Evolutionary conservation across 1,139 yeast genomes (phyloP), one percentile per base, ranked within the genome.

Genomic region (Yamadazyma dendronema): DNA sequence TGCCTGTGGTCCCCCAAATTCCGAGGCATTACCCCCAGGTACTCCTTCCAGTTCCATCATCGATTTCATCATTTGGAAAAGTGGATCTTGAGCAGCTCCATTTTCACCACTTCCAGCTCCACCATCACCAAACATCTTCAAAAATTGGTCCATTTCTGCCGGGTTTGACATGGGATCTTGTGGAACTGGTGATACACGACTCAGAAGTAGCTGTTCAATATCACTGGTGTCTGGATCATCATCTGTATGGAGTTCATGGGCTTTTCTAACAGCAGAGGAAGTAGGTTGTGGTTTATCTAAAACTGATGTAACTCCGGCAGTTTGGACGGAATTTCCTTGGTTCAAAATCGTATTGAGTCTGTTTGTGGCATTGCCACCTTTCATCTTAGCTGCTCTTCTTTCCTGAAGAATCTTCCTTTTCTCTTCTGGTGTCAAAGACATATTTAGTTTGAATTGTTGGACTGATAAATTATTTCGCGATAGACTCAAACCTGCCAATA

Each of bases 371-470:
- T 72, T 72, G 3, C 84, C 83, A 42, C 74, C 67, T 37, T 72
- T 67, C 69, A 84, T 73, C 56, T 81, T 83, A 47, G 85, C 84
- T 35, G 79, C 83, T 48, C 90, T 70, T 53, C 88, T 72, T 53
- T 84, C 89, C 43, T 89, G 71, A 28, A 83, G 61, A 21, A 80
- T 50, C 40, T 69, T 65, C 49, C 81, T 75, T 61, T 78, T 81
- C 50, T 84, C 90, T 31, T 79, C 83, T 4, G 81, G 84, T 22
- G 74, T 56, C 60, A 62, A 59, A n/a, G 27, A 28, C 38, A 35
- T 27, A 19, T 11, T 34, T 11, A 19, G 17, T 19, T 10, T 33
- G 19, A 14, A 17, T 14, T 14, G 13, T 29, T 7, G n/a, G n/a
- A n/a, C n/a, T n/a, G n/a, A n/a, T n/a, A n/a, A n/a, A n/a, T n/a